Evolutionary conservation across 179 eudicot species (phyloP), one percentile per base, ranked within the genome.

Genomic region (Carnegiea gigantea): DNA sequence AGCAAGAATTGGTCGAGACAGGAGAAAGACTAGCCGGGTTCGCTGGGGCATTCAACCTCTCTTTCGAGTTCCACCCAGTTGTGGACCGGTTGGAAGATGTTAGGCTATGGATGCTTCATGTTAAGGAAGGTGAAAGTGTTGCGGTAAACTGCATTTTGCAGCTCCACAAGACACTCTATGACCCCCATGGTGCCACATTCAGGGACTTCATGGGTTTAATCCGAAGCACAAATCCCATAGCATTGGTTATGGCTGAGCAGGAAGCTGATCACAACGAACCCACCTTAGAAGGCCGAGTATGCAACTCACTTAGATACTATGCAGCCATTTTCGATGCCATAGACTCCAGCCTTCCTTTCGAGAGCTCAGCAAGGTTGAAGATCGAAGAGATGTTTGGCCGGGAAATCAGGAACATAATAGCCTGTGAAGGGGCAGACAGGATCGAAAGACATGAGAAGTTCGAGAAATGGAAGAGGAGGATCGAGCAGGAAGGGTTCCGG

Each of bases 41-140:
- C 83, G 98, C 99, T 1, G 92, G 85, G 75, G 89, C 91, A 1
- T 85, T 95, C 79, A 90, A 90, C 77, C 85, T 95, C 76, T 85
- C 87, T 11, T 95, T 93, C 33, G 94, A 94, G 77, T 95, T 95
- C 83, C 99, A 95, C 76, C 92, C 97, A 1, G 99, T 92, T 64
- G 98, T 95, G 60, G 99, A 95, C 78, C 80, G 94, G 77, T 81
- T 95, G 79, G 97, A 95, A 81, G 99, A 95, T 80, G 97, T 95
- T 44, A 86, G 99, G 85, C 85, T 91, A 21, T 95, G 99, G 99
- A 95, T 95, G 99, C 95, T 95, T 73, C 99, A 95, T 81, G 94
- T 95, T 9, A 95, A 95, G 88, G 99, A 90, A 79, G 82, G 86
- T 7, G 99, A 95, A 80, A 85, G 85, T 17, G 99, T 95, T 79